Evolutionary conservation across 2,329 filamentous ascomycete genomes (phyloP).

Genomic region (Microcyclospora tardicrescens): DNA sequence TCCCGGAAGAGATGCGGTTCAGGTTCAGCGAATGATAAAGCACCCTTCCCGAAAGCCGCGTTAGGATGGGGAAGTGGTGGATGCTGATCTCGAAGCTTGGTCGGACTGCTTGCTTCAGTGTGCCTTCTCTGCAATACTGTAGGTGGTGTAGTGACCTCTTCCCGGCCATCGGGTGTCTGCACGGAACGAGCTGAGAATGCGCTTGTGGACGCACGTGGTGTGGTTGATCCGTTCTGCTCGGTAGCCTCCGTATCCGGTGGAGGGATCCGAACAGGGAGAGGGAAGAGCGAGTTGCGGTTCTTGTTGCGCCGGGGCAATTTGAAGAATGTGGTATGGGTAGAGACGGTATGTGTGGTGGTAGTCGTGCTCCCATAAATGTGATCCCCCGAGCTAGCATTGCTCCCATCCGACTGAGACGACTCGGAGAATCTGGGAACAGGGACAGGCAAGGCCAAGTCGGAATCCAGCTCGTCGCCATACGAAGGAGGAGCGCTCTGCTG

Average conservation of each 20-base stretch:
- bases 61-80: conserved; percentile 31
- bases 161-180: conserved; percentile 9
- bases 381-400: conserved; percentile 38
- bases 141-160: conserved; percentile 5
- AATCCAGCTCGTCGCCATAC: conserved; percentile 49
- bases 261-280: conserved; percentile 63
- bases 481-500: conserved; percentile 37
- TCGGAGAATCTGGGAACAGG: conserved; percentile 54
- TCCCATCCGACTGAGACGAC: conserved; percentile 80
- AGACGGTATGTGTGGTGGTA: conserved; percentile 50
- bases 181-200: conserved; percentile 16
- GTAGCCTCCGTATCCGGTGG: conserved; percentile 33
- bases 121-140: conserved; percentile 14
- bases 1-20: conserved; percentile 42
- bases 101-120: conserved; percentile 14
- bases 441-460: conserved; percentile 50
- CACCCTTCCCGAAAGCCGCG: conserved; percentile 37
- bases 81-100: conserved; percentile 9
- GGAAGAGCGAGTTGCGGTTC: conserved; percentile 69
- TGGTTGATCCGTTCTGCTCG: conserved; percentile 16
- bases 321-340: conserved; percentile 59
- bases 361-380: conserved; percentile 43
- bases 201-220: conserved; percentile 24
- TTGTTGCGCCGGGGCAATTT: conserved; percentile 63
- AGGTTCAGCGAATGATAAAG: conserved; percentile 34